These are phyloP conservation scores for Saccharomyces hybrid DNA, from an alignment of 1,139 yeast genomes.

Conservation along the genomic window DNA sequence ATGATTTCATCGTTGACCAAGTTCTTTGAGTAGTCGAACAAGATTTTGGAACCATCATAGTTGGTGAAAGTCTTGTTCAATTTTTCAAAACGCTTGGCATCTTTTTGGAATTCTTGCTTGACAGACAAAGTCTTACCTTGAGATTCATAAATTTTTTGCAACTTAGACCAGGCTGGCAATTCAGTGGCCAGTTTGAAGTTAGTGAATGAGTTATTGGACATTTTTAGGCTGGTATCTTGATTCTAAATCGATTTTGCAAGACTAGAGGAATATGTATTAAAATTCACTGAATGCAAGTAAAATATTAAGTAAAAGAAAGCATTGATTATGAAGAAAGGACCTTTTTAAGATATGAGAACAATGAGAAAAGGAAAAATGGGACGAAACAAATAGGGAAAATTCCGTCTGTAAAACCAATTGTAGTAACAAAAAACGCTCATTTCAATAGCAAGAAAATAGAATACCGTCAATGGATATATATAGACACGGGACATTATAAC, in stretches of 20 bases:
- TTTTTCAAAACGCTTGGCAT: constrained; percentile 66
- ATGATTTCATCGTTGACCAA: constrained; percentile 79
- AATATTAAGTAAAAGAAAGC: constrained; percentile 1
- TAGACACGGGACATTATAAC: background rate
- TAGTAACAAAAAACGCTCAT: background rate
- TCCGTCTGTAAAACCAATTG: background rate
- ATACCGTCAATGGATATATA: background rate
- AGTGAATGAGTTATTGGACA: constrained; percentile 33
- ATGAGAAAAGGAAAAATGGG: background rate
- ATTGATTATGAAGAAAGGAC: background rate
- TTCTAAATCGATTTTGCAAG: background rate
- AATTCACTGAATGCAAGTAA: background rate
- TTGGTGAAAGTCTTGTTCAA: constrained; percentile 70
- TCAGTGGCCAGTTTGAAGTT: constrained; percentile 63
- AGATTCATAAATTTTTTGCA: constrained; percentile 60
- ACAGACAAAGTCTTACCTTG: constrained; percentile 65
- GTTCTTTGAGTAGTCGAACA: constrained; percentile 93
- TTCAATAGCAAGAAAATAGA: background rate
- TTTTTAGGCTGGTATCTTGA: constrained; percentile 12
- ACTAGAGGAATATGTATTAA: background rate
- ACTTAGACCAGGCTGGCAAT: constrained; percentile 75
- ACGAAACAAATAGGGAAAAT: background rate
- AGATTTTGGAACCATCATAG: constrained; percentile 77
- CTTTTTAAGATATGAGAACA: background rate
- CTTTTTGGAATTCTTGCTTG: constrained; percentile 66